phyloP scores from a whole-genome alignment of 176 grass and related monocot genomes.

The Neostapfia colusana region DNA sequence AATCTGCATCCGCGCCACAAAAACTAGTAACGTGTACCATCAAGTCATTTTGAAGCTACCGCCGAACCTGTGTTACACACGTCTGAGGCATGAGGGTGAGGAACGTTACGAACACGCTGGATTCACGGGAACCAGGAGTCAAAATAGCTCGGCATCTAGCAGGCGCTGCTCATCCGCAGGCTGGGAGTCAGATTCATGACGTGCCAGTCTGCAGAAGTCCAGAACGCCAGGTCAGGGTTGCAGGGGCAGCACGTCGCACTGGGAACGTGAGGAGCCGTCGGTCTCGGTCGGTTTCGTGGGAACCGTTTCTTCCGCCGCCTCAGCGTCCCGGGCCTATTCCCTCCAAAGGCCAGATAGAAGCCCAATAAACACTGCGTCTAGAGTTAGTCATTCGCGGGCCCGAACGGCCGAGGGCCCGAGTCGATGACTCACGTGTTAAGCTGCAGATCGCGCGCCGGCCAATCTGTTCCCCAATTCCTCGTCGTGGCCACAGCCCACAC shows the following conservation, averaged over 20 bases:
- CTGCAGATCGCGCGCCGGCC: too few species aligned
- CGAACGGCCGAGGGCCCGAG: too few species aligned
- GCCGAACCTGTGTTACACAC: not conserved
- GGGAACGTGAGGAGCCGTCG: too few species aligned
- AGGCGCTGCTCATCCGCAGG: not conserved
- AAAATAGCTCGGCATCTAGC: not conserved
- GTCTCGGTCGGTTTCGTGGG: too few species aligned
- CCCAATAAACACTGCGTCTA: not conserved
- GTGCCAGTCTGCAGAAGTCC: not conserved
- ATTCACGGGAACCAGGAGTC: not conserved
- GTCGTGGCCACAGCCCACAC: too few species aligned
- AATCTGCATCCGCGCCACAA: not conserved
- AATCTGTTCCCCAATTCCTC: not conserved
- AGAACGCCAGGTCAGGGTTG: not conserved
- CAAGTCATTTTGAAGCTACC: too few species aligned
- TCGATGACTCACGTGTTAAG: too few species aligned
- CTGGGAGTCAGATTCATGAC: not conserved
- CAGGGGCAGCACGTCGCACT: not conserved
- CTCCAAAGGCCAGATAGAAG: not conserved
- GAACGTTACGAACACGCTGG: not conserved
- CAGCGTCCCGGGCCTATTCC: not conserved
- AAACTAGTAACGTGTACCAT: not conserved
- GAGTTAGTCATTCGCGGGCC: too few species aligned
- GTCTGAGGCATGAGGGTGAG: too few species aligned
- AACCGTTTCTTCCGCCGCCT: too few species aligned